Evolutionary conservation across 306 rosid species (phyloP), one percentile per base, ranked within the genome.

Genomic region (Prunus dulcis): DNA sequence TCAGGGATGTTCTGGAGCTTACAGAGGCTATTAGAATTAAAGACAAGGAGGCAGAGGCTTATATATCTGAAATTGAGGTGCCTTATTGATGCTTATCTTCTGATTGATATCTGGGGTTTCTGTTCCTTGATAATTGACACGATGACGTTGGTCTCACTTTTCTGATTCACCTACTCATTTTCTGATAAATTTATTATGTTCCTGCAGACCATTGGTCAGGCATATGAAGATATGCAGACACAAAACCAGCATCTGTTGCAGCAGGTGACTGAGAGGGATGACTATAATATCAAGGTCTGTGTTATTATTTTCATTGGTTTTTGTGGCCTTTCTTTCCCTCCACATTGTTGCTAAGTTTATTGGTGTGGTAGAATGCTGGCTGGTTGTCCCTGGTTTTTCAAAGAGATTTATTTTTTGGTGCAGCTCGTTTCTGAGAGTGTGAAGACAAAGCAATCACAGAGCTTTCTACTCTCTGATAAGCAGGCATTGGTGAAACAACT

Each of bases 191-290:
- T 71, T 71, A 71, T 75, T 67, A 17, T 60, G 74, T 69, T 82
- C 82, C 32, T 84, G 75, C 78, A 95, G 99, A 95, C 97, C 74
- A 90, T 95, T 80, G 93, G 99, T 79, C 97, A 95, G 86, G 99
- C 99, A 70, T 95, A 95, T 70, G 99, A 95, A 85, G 99, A 95
- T 87, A 95, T 95, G 99, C 99, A 92, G 90, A 92, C 91, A 19
- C 99, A 95, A 86, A 87, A 92, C 78, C 97, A 92, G 81, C 91
- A 90, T 86, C 87, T 95, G 76, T 76, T 90, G 85, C 90, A 90
- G 82, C 97, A 84, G 84, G 97, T 95, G 82, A 78, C 91, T 9
- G 97, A 89, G 86, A 92, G 99, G 89, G 99, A 95, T 82, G 99
- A 95, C 81, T 93, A 88, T 82, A 92, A 95, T 84, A 89, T 95